Evolutionary conservation across 495 filamentous ascomycete species (phyloP), one percentile per base, ranked within the genome.

Genomic region (Entonaema liquescens): DNA sequence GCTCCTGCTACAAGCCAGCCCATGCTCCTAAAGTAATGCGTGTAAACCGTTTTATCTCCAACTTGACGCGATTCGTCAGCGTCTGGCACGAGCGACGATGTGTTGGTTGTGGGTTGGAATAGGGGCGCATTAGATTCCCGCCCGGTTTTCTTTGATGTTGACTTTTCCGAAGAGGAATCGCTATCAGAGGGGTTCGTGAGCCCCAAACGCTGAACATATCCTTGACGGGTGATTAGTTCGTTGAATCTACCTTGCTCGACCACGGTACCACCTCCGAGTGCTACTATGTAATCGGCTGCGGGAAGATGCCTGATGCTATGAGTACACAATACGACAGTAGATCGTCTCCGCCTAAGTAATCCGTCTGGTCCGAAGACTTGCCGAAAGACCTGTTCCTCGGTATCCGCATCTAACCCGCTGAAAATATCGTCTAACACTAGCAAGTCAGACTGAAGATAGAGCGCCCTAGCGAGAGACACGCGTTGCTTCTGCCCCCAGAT

Each of bases 311-410:
- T 44, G 15, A 44, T 44, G 40, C 40, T 44, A 44, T 44, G 40
- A 44, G 40, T 44, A 7, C 40, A 44, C 7, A 44, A 44, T 44
- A 44, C 9, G 1, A 44, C 40, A 5, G 40, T 44, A 44, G 17
- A 44, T 1, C 17, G n/a, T 44, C 40, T 15, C 15, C 17, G 40
- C 19, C 40, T 44, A 4, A 90, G 77, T 15, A 91, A 76, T 12
- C 88, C 88, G 9, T 84, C 73, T n/a, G 74, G 73, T 8, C 86
- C 84, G 49, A 91, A 81, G 2, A 91, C 72, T 44, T 77, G 79
- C 25, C 84, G 80, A 64, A 89, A 90, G 7, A 91, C 84, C 17
- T 84, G 80, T n/a, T 87, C 83, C 66, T 89, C 89, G 0, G 89
- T 90, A 11, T 83, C 79, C 0, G 83, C 77, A 71, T 91, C 89